Evolutionary conservation across 2,329 filamentous ascomycete genomes (phyloP).

Genomic region (Hymenoscyphus occultus): DNA sequence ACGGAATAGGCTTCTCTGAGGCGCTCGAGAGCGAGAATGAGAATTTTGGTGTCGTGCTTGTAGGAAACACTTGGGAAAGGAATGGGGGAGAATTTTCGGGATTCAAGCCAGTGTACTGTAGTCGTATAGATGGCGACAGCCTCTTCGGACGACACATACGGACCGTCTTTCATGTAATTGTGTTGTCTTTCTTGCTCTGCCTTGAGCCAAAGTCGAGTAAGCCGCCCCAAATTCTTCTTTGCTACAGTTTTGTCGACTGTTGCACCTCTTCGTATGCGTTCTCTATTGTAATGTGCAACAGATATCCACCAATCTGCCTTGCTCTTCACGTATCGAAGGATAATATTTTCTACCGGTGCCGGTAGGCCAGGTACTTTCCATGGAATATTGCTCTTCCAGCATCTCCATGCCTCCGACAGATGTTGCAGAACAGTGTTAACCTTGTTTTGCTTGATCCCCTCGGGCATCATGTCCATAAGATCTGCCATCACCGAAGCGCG

Average conservation of each 20-base stretch:
- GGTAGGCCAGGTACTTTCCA: constrained; percentile 98
- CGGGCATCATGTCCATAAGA: constrained; percentile 99
- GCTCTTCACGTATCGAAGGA: constrained; percentile 95
- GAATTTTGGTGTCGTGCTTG: constrained; percentile 98
- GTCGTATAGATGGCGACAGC: constrained; percentile 98
- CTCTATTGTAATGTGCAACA: constrained; percentile 97
- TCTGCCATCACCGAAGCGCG: constrained; percentile 98
- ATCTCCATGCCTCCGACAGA: constrained; percentile 96
- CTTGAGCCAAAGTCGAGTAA: constrained; percentile 96
- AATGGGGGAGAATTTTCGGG: constrained; percentile 96
- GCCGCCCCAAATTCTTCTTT: constrained; percentile 95
- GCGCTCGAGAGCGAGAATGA: constrained; percentile 91
- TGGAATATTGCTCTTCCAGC: constrained; percentile 99
- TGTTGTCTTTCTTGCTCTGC: constrained; percentile 97
- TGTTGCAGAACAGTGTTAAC: constrained; percentile 97
- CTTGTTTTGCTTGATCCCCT: constrained; percentile 99
- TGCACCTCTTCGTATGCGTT: constrained; percentile 91
- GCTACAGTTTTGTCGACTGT: constrained; percentile 99
- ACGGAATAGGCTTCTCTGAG: constrained; percentile 95
- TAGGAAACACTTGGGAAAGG: constrained; percentile 98
- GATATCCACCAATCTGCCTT: constrained; percentile 99
- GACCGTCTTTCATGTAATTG: constrained; percentile 99
- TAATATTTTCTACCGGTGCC: constrained; percentile 97
- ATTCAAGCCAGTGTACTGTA: constrained; percentile 97
- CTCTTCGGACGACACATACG: constrained; percentile 97